Evolutionary conservation across 805 yeast species (phyloP).

Genomic region (Teunomyces pallodes): DNA sequence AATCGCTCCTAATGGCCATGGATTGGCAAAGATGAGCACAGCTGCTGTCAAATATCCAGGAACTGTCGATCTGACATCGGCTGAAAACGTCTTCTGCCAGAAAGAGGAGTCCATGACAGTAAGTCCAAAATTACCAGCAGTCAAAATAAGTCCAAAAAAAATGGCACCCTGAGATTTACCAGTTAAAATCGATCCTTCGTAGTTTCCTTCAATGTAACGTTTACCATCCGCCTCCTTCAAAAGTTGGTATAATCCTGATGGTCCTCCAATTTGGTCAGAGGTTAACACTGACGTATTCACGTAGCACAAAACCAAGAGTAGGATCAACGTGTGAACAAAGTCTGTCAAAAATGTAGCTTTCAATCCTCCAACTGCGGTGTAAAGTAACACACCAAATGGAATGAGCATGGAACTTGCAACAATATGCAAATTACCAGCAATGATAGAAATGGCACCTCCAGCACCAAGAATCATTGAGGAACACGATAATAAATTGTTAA

Average conservation of each 20-base stretch:
- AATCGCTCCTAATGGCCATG: conserved; percentile 36
- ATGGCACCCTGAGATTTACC: conserved; percentile 34
- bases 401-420: conserved; percentile 27
- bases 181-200: conserved; percentile 34
- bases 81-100: conserved; percentile 41
- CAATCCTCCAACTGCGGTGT: conserved; percentile 50
- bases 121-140: conserved; percentile 36
- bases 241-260: conserved; percentile 25
- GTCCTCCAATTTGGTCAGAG: conserved; percentile 26
- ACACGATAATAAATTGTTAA: conserved; percentile 23
- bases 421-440: conserved; percentile 26
- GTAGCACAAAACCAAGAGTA: conserved; percentile 25
- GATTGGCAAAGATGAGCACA: conserved; percentile 28
- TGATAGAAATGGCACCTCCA: conserved; percentile 24
- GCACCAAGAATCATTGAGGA: conserved; percentile 28
- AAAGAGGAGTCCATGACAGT: conserved; percentile 39
- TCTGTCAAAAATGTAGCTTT: conserved; percentile 53
- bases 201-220: conserved; percentile 30
- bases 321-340: conserved; percentile 20
- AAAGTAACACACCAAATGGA: conserved; percentile 41
- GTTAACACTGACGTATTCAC: conserved; percentile 24
- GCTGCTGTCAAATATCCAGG: conserved; percentile 39
- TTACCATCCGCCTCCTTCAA: conserved; percentile 14
- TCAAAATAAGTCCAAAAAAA: conserved; percentile 33
- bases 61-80: conserved; percentile 32